A percentile compares a stretch with the other conserved stretches of the same genome.
Evolutionary conservation across 2,329 filamentous ascomycete genomes (phyloP).

Genomic region (Coniochaeta hoffmannii): DNA sequence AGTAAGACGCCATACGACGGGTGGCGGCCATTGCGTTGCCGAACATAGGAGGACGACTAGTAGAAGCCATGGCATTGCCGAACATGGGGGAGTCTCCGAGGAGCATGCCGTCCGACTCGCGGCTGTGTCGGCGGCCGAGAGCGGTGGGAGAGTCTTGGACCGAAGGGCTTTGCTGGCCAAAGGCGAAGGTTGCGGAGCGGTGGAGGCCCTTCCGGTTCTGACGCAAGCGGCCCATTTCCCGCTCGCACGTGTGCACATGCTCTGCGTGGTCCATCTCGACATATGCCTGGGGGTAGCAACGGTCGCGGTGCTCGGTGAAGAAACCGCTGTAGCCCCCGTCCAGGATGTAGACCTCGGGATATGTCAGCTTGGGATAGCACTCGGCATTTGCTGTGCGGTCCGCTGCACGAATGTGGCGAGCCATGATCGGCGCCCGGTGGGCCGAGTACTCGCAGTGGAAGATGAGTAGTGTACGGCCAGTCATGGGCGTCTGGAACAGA

Average conservation of each 20-base stretch:
- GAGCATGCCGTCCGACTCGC: conserved; percentile 34
- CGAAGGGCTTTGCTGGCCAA: conserved; percentile 62
- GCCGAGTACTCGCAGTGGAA: conserved; percentile 99
- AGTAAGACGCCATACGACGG: conserved; percentile 52
- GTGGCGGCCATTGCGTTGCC: conserved; percentile 44
- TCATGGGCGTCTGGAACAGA: conserved; percentile 63
- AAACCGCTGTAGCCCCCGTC: conserved; percentile 95
- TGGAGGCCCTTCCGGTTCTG: conserved; percentile 74
- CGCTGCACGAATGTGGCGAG: conserved; percentile 81
- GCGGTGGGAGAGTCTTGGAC: conserved; percentile 55
- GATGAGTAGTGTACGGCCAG: conserved; percentile 71
- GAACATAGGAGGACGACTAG: conserved; percentile 41
- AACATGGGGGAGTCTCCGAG: conserved; percentile 32
- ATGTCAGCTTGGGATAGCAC: conserved; percentile 81
- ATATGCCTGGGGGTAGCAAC: conserved; percentile 92
- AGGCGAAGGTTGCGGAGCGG: conserved; percentile 90
- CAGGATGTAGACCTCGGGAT: conserved; percentile 94
- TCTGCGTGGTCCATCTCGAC: conserved; percentile 93
- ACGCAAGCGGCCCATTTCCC: conserved; percentile 88
- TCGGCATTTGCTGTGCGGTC: conserved; percentile 83
- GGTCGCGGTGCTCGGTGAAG: conserved; percentile 67
- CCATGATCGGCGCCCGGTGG: conserved; percentile 93
- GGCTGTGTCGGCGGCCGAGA: conserved; percentile 33
- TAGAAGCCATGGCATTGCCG: conserved; percentile 42
- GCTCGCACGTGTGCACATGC: conserved; percentile 88